A percentile compares a stretch with the other conserved stretches of the same genome.
Evolutionary conservation across 78 protist genomes (phyloP).

Genomic region (Chrysochromulina tobinii): DNA sequence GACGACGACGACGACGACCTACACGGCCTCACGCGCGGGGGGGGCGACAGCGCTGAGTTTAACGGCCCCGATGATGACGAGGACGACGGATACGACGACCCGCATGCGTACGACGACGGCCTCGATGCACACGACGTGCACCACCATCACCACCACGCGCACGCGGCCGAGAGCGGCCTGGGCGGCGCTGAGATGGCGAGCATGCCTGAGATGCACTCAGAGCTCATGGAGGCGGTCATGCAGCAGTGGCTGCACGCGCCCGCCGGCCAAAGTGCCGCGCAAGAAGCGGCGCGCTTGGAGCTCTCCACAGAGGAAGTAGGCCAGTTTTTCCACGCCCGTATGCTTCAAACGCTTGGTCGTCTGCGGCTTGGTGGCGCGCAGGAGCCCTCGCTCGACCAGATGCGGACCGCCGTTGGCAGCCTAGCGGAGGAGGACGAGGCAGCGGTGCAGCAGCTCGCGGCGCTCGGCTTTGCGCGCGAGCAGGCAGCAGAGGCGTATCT

Average conservation of each 20-base stretch:
- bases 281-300: neutral
- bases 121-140: no score
- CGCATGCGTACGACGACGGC: no score
- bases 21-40: no score
- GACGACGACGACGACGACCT: no score
- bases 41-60: no score
- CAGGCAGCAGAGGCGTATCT: neutral
- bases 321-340: neutral
- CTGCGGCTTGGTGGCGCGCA: neutral
- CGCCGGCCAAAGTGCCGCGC: neutral
- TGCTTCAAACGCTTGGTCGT: neutral
- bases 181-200: no score
- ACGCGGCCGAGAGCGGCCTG: no score
- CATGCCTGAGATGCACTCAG: neutral
- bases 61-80: no score
- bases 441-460: neutral
- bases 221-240: constrained; percentile 8
- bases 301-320: neutral
- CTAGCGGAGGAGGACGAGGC: neutral
- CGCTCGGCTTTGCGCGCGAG: neutral
- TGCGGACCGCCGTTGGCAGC: neutral
- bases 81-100: no score
- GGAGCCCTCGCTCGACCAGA: neutral
- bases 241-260: constrained; percentile 8
- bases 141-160: no score